A percentile compares a stretch with the other conserved stretches of the same genome.
phyloP scores from a whole-genome alignment of 139 green algal species.

The Tetradesmus lagerheimii region DNA sequence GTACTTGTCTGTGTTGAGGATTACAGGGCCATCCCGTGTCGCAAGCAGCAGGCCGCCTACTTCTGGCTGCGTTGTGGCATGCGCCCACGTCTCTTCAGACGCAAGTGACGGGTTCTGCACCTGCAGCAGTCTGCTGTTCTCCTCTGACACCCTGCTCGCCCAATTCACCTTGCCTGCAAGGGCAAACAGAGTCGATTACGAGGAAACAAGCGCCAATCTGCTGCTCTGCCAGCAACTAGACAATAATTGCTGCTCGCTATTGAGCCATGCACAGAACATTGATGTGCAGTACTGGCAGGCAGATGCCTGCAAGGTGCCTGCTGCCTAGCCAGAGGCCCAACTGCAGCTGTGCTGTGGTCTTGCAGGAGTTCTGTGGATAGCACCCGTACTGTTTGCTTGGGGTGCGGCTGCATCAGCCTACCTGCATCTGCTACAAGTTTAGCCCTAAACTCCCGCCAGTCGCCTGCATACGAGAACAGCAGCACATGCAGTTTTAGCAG shows the following conservation, averaged over 20 bases:
- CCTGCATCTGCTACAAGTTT: conserved; percentile 52
- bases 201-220: not conserved
- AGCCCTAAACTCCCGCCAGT: conserved; percentile 57
- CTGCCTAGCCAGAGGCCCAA: no score
- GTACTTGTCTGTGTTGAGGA: conserved; percentile 44
- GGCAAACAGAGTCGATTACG: not conserved
- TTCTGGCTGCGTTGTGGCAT: conserved; percentile 56
- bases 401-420: not conserved
- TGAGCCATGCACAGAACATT: no score
- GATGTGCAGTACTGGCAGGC: not conserved
- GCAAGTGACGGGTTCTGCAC: conserved; percentile 59
- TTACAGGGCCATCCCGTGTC: conserved; percentile 33
- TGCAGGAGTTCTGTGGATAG: not conserved
- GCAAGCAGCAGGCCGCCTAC: conserved; percentile 71
- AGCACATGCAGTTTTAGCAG: not conserved
- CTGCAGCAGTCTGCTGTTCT: conserved; percentile 56
- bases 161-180: conserved; percentile 14
- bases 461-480: not conserved
- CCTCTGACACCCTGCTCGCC: conserved; percentile 41
- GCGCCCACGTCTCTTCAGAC: conserved; percentile 66
- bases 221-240: not conserved
- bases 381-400: not conserved
- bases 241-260: conserved; percentile 7
- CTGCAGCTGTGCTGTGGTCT: not conserved
- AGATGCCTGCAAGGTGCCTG: no score